Evolutionary conservation across 306 rosid genomes (phyloP), one percentile per base, ranked within the genome.

Genomic region (Quercus cerris): DNA sequence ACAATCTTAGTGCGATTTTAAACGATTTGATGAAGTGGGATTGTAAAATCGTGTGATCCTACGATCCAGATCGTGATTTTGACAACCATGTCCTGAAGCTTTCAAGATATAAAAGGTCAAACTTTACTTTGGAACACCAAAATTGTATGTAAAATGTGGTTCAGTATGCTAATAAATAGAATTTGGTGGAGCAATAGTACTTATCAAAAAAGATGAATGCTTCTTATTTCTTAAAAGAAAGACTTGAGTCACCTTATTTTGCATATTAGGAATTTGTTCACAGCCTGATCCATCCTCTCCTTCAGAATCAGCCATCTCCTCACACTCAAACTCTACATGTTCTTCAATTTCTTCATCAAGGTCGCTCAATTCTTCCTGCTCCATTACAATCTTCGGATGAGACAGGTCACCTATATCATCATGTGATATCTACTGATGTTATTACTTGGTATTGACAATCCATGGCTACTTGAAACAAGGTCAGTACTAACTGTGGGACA

Each of bases 331-430:
- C 85, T 91, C 97, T 15, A 95, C 97, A 85, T 90, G 88, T 77
- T 95, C 99, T 88, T 95, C 97, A 72, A 85, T 79, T 74, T 95
- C 99, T 79, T 95, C 99, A 61, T 91, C 98, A 4, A 98, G 89
- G 81, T 95, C 94, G 25, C 97, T 95, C 76, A 95, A 82, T 82
- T 95, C 99, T 84, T 95, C 98, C 77, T 91, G 99, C 79, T 93
- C 98, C 99, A 95, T 95, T 79, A 93, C 86, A 79, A 95, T 90
- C 85, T 66, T 98, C 66, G 89, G 96, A 85, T 93, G 94, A 83
- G 93, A 88, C 63, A 84, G 90, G 85, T 91, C 93, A 71, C 83
- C 94, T 71, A 80, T 81, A 79, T 89, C 91, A 77, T 90, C 62
- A 70, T 59, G 68, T 68, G 84, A 76, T 74, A 85, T 83, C 84